Percentiles rank a stretch among this genome's conserved stretches.
phyloP scores from a whole-genome alignment of 139 green algal genomes.

The Picochlorum sp. region DNA sequence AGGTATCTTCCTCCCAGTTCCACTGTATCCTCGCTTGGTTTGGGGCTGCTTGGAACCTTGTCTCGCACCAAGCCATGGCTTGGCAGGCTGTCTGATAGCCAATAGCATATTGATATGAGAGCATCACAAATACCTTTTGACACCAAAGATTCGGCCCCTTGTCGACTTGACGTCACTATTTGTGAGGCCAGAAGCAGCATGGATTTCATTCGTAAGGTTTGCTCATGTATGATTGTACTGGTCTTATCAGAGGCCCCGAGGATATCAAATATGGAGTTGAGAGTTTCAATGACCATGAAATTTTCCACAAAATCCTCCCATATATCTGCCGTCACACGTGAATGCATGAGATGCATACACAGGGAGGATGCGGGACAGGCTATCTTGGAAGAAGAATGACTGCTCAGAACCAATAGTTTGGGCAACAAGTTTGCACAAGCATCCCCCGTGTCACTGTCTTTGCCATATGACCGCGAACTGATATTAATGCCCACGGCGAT shows the following conservation, averaged over 20 bases:
- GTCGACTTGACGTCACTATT: not conserved
- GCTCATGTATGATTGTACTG: not conserved
- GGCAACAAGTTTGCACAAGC: too few species aligned
- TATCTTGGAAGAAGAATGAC: too few species aligned
- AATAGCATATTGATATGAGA: conserved; percentile 1
- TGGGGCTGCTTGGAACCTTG: not conserved
- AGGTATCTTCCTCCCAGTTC: not conserved
- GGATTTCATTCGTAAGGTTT: not conserved
- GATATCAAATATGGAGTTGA: not conserved
- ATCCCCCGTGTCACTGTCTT: too few species aligned
- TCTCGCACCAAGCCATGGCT: not conserved
- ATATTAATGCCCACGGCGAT: too few species aligned
- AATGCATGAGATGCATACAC: too few species aligned
- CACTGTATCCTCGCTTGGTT: not conserved
- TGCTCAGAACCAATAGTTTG: too few species aligned
- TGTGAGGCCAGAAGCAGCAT: not conserved
- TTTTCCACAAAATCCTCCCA: too few species aligned
- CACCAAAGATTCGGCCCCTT: not conserved
- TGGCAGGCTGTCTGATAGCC: conserved; percentile 6
- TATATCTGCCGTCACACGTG: too few species aligned
- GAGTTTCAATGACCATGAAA: not conserved
- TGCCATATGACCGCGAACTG: too few species aligned
- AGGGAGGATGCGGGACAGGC: too few species aligned
- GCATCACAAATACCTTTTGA: not conserved
- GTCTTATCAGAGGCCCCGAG: not conserved